Base-by-base conservation (phyloP, 73 alveolate species). In the Tetrahymena borealis region DNA sequence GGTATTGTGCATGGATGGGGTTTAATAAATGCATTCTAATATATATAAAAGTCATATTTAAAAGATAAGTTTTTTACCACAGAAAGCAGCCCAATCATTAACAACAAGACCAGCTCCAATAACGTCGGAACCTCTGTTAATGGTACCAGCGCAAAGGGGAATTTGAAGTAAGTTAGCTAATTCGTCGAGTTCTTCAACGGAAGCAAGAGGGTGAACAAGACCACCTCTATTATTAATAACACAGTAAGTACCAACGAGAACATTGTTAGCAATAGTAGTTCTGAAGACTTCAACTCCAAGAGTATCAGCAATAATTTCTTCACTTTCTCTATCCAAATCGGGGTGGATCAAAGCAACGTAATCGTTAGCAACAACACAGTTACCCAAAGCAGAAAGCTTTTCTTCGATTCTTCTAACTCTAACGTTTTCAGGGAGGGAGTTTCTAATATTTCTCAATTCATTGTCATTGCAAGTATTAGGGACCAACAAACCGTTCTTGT, bases 131-230 rank as follows among this genome's bases (percentile, higher is more conserved):
- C 99, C 99, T 91, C 99, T 96, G 95, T 99, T 99, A 40, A 99
- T 99, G 0, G 99, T 99, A 40, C 99, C 99, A 40, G 99, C 99
- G 43, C 99, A 98, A 37, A 99, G 94, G 15, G 99, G 99, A 90
- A 99, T 96, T 97, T 99, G 97, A 38, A 98, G 93, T 36, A 98
- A 94, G 85, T 96, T 91, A 40, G 99, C 96, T 36, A 98, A 97
- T 92, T 97, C 99, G 94, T 97, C 99, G 92, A 98, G 94, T 94
- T 99, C 99, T 77, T 98, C 99, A 78, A 98, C 98, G 11, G 99
- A 92, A 85, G 99, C 97, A 97, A 98, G 96, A 31, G 99, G 99
- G 79, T 99, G 99, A 9, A 98, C 99, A 11, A 99, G 97, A 38
- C 99, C 99, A 37, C 99, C 99, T 94, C 95, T 94, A 94, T 97